Evolutionary conservation across 129 eudicot genomes (phyloP).

Genomic region (Centella asiatica): DNA sequence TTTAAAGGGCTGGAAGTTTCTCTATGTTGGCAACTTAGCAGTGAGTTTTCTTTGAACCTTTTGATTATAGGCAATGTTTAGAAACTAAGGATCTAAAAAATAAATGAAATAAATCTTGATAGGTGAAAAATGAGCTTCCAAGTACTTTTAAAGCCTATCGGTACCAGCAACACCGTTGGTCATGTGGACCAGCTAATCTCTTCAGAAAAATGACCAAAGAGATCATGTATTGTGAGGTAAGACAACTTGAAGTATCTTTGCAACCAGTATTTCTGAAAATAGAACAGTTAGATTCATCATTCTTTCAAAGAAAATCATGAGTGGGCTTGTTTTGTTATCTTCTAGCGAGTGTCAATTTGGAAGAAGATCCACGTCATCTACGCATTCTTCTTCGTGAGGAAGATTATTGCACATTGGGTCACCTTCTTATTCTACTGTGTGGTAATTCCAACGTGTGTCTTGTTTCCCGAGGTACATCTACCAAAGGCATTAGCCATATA

Average conservation of each 20-base stretch:
- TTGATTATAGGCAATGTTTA: slow-evolving; percentile 2
- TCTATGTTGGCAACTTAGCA: slow-evolving; percentile 59
- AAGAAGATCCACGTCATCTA: slow-evolving; percentile 77
- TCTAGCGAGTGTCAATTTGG: slow-evolving; percentile 71
- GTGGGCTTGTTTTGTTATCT: slow-evolving; percentile 18
- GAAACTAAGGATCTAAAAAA: slow-evolving; percentile 15
- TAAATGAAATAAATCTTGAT: not conserved
- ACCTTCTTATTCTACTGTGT: slow-evolving; percentile 83
- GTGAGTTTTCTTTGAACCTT: slow-evolving; percentile 22
- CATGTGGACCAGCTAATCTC: slow-evolving; percentile 88
- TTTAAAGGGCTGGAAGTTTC: slow-evolving; percentile 79
- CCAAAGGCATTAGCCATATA: slow-evolving; percentile 59
- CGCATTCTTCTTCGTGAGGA: slow-evolving; percentile 82
- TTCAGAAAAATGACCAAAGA: slow-evolving; percentile 71
- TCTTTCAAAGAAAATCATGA: not conserved
- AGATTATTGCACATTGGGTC: slow-evolving; percentile 82
- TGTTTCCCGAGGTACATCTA: slow-evolving; percentile 74
- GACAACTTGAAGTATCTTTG: slow-evolving; percentile 3
- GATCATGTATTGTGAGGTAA: slow-evolving; percentile 61
- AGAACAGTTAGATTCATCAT: not conserved
- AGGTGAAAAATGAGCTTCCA: slow-evolving; percentile 88
- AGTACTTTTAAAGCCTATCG: slow-evolving; percentile 80
- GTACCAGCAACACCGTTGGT: slow-evolving; percentile 92
- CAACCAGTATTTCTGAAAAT: not conserved
- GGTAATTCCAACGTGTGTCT: slow-evolving; percentile 56